Evolutionary conservation across 2,329 filamentous ascomycete species (phyloP), one percentile per base, ranked within the genome.

Genomic region (Daldinia sp.): DNA sequence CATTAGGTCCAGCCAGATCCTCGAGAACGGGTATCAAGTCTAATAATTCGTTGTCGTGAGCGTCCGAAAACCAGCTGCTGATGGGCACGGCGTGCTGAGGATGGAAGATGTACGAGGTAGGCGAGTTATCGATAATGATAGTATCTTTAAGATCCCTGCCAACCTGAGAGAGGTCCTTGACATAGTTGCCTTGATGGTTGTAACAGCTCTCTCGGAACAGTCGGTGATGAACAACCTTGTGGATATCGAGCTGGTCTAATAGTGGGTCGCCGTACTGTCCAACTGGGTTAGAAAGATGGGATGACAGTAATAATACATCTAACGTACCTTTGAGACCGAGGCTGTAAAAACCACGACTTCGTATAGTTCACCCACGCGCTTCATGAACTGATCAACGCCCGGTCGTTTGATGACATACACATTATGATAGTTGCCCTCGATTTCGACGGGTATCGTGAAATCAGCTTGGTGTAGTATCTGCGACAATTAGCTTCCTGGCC

Each of bases 21-120:
- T 99, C 95, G 70, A 99, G 92, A 72, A 99, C 95, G 54, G 95
- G 95, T 77, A 99, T 98, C 72, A 99, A 83, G 77, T 99, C 95
- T 74, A 99, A 85, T 66, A 99, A 85, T 84, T 99, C 95, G 80
- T 99, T 99, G 82, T 99, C 95, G 79, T 99, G 95, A 65, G 95
- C 95, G 80, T 99, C 95, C 70, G 94, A 97, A 82, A 99, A 99
- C 95, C 95, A 99, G 84, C 94, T 98, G 86, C 94, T 97, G 81
- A 99, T 99, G 23, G 95, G 95, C 50, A 99, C 94, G 64, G 95
- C 95, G 77, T 99, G 95, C 81, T 99, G 94, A 21, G 95, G 95
- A 77, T 99, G 95, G 85, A 99, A 99, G 73, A 99, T 98, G 82
- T 99, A 99, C 10, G 94, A 98, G 3, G 95, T 99, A 2, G 95